Evolutionary conservation across 2,329 filamentous ascomycete species (phyloP).

Genomic region (Xenosphaeropsis pyriputrescens): DNA sequence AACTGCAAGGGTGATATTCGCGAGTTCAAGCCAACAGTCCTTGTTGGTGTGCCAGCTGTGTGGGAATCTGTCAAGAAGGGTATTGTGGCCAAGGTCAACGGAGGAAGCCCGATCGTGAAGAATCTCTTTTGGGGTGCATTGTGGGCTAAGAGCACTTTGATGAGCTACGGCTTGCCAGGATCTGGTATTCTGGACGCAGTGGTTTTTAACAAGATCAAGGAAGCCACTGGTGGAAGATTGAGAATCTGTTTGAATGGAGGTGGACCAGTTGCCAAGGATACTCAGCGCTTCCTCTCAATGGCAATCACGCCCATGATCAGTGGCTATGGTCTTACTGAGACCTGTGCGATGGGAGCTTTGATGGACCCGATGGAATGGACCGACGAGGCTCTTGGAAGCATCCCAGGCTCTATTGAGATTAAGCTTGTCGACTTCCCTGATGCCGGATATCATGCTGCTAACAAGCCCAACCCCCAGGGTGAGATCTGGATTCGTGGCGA

Average conservation of each 20-base stretch:
- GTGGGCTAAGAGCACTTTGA: conserved; percentile 42
- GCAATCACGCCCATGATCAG: conserved; percentile 87
- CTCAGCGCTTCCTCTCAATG: conserved; percentile 80
- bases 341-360: conserved; percentile 68
- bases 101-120: conserved; percentile 52
- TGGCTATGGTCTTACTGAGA: conserved; percentile 93
- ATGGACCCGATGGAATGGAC: conserved; percentile 80
- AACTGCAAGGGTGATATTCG: conserved; percentile 92
- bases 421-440: conserved; percentile 88
- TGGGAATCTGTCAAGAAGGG: conserved; percentile 98
- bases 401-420: conserved; percentile 65
- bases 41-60: conserved; percentile 89
- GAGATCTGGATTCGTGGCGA: conserved; percentile 82
- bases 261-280: conserved; percentile 77
- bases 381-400: conserved; percentile 59
- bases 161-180: conserved; percentile 45
- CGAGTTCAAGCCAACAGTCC: conserved; percentile 75
- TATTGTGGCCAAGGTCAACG: conserved; percentile 63
- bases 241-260: conserved; percentile 91
- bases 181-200: conserved; percentile 60
- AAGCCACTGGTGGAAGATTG: conserved; percentile 76
- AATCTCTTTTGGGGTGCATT: conserved; percentile 64
- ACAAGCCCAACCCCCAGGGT: conserved; percentile 65
- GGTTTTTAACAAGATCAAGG: conserved; percentile 85
- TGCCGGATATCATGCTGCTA: conserved; percentile 62